A percentile compares a stretch with the other conserved stretches of the same genome.
Conservation (phyloP, 2,329 filamentous ascomycete species). For the Penicillium freii region DNA sequence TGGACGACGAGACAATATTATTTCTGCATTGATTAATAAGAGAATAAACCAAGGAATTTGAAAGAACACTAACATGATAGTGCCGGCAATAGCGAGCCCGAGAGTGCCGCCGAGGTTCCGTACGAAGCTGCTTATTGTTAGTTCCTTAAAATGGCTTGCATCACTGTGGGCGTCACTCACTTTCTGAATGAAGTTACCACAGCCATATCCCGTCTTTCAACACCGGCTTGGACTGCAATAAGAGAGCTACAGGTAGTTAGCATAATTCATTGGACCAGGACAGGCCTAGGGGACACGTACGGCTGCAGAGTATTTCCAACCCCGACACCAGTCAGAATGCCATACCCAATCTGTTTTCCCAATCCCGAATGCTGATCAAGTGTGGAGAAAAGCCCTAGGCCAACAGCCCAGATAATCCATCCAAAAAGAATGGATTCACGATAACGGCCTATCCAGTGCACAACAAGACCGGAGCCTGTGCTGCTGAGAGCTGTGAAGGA, state of each 20-base stretch:
- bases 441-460: conserved; percentile 54
- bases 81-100: conserved; percentile 41
- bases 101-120: conserved; percentile 44
- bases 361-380: conserved; percentile 49
- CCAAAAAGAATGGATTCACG: conserved; percentile 56
- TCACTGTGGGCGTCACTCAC: conserved; percentile 16
- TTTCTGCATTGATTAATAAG: conserved; percentile 20
- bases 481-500: conserved; percentile 48
- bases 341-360: conserved; percentile 56
- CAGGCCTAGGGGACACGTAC: conserved; percentile 16
- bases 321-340: conserved; percentile 52
- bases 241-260: conserved; percentile 23
- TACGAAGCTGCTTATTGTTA: conserved; percentile 35
- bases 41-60: not conserved
- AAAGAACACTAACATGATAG: conserved; percentile 37
- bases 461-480: conserved; percentile 53
- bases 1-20: conserved; percentile 29
- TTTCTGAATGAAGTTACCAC: conserved; percentile 41
- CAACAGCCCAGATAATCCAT: conserved; percentile 53
- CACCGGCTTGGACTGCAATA: conserved; percentile 43
- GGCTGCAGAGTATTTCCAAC: conserved; percentile 55
- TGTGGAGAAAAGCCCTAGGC: conserved; percentile 54
- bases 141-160: not conserved
- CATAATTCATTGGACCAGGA: not conserved
- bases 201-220: conserved; percentile 42